A percentile compares a stretch with the other conserved stretches of the same genome.
Conservation (phyloP, 148 eudicot species). For the Rheum nobile region DNA sequence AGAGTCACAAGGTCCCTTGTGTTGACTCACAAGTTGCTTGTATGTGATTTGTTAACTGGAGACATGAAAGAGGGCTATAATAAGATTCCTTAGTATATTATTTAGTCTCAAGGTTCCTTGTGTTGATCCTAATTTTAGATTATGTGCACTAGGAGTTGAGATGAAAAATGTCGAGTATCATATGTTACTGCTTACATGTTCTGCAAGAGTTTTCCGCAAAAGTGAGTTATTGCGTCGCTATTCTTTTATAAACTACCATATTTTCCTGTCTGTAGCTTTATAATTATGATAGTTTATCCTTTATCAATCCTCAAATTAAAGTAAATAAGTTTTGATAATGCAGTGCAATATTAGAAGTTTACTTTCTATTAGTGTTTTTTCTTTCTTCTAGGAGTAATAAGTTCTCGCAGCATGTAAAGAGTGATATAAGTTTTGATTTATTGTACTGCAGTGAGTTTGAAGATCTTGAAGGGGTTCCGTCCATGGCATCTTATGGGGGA, state of each 20-base stretch:
- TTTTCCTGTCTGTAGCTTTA: background rate
- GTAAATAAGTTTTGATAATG: background rate
- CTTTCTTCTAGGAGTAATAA: background rate
- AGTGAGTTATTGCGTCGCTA: background rate
- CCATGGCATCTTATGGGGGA: conserved; percentile 40
- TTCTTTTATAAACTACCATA: background rate
- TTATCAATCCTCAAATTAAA: background rate
- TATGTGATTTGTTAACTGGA: background rate
- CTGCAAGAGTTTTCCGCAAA: background rate
- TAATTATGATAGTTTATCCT: background rate
- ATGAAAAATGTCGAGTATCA: background rate
- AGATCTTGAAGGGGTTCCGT: conserved; percentile 56
- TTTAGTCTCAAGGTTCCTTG: too few species aligned
- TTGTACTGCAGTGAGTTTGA: conserved; percentile 48
- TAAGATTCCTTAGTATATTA: background rate
- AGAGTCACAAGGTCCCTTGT: background rate
- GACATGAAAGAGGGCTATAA: background rate
- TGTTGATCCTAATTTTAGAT: background rate
- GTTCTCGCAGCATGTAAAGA: background rate
- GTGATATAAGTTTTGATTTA: background rate
- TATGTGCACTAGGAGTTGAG: background rate
- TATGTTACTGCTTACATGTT: background rate
- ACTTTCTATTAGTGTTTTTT: background rate
- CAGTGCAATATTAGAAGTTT: background rate
- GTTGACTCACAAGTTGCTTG: background rate